A percentile compares a stretch with the other conserved stretches of the same genome.
phyloP scores from a whole-genome alignment of 345 rosid genomes.

The Physaria fendleri region DNA sequence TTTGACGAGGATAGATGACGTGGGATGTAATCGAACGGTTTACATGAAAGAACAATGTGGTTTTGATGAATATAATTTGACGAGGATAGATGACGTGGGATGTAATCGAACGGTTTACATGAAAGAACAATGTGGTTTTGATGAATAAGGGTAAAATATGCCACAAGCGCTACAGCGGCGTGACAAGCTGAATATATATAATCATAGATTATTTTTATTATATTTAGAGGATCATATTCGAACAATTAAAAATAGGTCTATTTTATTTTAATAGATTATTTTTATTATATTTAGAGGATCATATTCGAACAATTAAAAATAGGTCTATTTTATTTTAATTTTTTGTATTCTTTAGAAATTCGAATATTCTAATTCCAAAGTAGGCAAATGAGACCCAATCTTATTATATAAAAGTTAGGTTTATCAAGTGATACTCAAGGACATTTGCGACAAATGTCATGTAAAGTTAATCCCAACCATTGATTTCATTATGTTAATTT shows the following conservation, averaged over 20 bases:
- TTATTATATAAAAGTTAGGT: no score
- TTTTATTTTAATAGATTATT: no score
- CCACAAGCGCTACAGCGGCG: constrained; percentile 12
- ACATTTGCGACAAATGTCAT: no score
- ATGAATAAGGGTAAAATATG: constrained; percentile 20
- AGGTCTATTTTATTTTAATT: neutral
- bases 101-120: constrained; percentile 35
- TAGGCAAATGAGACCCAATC: neutral
- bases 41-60: constrained; percentile 27
- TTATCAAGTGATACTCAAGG: no score
- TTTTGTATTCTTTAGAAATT: neutral
- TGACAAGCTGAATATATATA: constrained; percentile 3
- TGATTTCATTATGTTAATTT: no score
- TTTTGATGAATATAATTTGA: constrained; percentile 25
- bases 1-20: constrained; percentile 50
- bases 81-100: constrained; percentile 54
- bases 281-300: neutral
- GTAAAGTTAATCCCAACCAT: no score
- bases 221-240: neutral
- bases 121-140: constrained; percentile 33
- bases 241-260: neutral
- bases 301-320: constrained; percentile 3
- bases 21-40: constrained; percentile 44
- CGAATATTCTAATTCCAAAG: neutral
- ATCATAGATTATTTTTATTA: neutral